Base-by-base conservation (phyloP, 495 filamentous ascomycete genomes). In the Penicillium mononematosum region DNA sequence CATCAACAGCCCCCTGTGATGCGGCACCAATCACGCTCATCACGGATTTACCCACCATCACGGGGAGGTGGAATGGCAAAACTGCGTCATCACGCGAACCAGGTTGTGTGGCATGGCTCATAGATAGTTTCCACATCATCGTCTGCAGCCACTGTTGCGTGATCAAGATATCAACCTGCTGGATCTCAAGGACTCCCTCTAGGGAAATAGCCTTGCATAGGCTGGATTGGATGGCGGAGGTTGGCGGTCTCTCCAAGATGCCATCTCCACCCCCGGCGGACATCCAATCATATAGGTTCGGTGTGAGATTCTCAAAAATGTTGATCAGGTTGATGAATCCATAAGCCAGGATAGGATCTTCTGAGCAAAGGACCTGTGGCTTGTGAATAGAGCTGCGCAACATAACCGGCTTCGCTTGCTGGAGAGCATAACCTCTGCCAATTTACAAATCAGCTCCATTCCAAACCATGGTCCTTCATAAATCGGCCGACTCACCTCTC, bases 91-190 rank as follows among this genome's bases (percentile, higher is more conserved):
- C 70, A 16, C 69, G 70, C 17, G 58, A 65, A 38, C 68, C 75
- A 14, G 73, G 71, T 25, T 84, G 79, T 0, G 83, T 74, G 20
- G 75, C 70, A 60, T 81, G 75, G 0, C 72, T 75, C 75, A 85
- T 83, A 6, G 82, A 82, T 22, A 81, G 67, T 46, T 81, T 84
- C 84, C 84, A 87, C 58, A 85, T 77, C 60, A 85, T 81, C 0
- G 80, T 71, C 20, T 81, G 77, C 0, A 87, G 75, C 84, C 84
- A 87, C 60, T 87, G 83, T 58, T 83, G 80, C 0, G 82, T 85
- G 53, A 85, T 77, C 50, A 81, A 71, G 22, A 85, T 78, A 59
- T 87, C 83, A n/a, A 83, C 81, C 50, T 79, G 81, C 58, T 86
- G 83, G 46, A 79, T 83, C 45, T 79, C 78, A 3, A 75, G 76